Evolutionary conservation across 2,329 filamentous ascomycete genomes (phyloP), one percentile per base, ranked within the genome.

Genomic region (Aspergillus aculeatus): DNA sequence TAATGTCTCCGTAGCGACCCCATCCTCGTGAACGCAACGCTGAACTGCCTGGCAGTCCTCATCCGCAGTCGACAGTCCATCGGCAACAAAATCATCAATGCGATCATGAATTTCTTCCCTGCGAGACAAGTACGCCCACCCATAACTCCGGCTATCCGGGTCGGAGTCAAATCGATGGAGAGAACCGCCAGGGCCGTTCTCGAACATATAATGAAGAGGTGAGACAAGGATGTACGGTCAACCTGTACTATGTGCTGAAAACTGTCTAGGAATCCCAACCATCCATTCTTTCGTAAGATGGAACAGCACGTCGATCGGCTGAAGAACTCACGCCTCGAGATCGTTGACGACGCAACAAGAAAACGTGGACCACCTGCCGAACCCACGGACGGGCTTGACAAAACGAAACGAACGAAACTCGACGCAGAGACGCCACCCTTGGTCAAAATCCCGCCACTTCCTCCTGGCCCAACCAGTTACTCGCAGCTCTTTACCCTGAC

Each of bases 151-250:
- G 91, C 88, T 71, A 84, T 86, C 53, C 92, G 89, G 68, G 89
- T 99, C 61, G 86, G 94, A 68, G 84, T 96, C 62, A 92, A 89
- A 76, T 98, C 94, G 5, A 95, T 99, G 87, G 94, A 97, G 75
- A 92, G 96, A 72, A 99, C 95, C 24, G 90, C 90, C 3, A 86
- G 92, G 68, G 87, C 92, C 66, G 80, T 99, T 50, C 82, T 98
- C 44, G 84, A 93, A 56, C 93, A 97, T 75, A 81, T 96, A 56
- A 82, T 89, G 66, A 94, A 94, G 78, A 85, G 87, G 89, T 91
- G 81, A 66, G 81, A 63, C n/a, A 14, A 19, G 16, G 19, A 47
- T 50, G 31, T 23, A 41, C 11, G 6, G 31, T 44, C 29, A 24
- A 4, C 12, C 21, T 7, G n/a, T 3, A 23, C 7, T 5, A 49